These are phyloP conservation scores for Firmiana major DNA, from an alignment of 345 rosid genomes.

Conservation along the genomic window DNA sequence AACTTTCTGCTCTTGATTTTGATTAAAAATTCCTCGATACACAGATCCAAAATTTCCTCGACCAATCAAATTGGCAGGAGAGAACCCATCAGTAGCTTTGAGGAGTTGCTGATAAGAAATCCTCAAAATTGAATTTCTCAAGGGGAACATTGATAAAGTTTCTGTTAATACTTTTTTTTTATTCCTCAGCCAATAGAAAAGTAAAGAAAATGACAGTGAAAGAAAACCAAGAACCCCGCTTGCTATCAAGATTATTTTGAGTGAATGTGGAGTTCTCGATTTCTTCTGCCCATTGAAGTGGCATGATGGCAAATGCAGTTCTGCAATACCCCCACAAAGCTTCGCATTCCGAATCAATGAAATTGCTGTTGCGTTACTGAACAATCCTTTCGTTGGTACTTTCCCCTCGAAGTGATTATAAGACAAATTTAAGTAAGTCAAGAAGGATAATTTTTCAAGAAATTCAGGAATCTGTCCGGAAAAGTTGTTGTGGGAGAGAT, in stretches of 20 bases:
- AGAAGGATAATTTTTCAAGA: background rate
- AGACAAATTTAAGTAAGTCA: constrained; percentile 21
- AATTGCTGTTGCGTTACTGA: constrained; percentile 13
- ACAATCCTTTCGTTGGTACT: constrained; percentile 24
- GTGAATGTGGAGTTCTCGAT: background rate
- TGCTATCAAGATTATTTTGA: background rate
- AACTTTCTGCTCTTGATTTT: background rate
- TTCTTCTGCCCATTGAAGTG: background rate
- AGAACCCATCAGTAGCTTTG: constrained; percentile 22
- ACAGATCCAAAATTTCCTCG: constrained; percentile 21
- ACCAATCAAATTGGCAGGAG: constrained; percentile 23
- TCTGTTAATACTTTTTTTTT: background rate
- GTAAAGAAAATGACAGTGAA: background rate
- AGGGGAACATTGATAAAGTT: background rate
- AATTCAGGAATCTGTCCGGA: constrained; percentile 18
- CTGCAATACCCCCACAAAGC: constrained; percentile 22
- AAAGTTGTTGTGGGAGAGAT: constrained; percentile 9
- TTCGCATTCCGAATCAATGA: constrained; percentile 14
- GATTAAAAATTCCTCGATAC: background rate
- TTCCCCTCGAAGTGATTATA: constrained; percentile 23
- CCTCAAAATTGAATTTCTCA: background rate
- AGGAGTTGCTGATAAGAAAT: constrained; percentile 22
- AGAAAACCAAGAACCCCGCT: background rate
- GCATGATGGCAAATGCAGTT: background rate
- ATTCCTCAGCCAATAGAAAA: background rate